Conservation (phyloP, 495 filamentous ascomycete species). For the Penicillium bialowiezense region DNA sequence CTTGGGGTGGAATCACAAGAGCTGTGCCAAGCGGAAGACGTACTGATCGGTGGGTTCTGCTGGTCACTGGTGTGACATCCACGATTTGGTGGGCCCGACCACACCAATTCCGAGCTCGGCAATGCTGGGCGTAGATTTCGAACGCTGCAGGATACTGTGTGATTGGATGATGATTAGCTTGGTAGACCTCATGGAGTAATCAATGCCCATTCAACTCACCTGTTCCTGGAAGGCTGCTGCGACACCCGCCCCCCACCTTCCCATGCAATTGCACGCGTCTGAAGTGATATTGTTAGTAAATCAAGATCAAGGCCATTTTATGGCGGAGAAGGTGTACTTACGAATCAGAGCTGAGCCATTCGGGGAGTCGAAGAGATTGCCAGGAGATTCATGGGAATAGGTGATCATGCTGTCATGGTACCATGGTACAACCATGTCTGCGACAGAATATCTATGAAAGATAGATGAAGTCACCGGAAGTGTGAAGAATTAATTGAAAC, state of each 20-base stretch:
- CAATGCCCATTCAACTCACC: slow-evolving; percentile 19
- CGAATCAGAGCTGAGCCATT: slow-evolving; percentile 43
- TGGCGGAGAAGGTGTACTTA: slow-evolving; percentile 16
- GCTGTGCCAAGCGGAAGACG: slow-evolving; percentile 32
- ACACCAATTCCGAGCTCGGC: slow-evolving; percentile 8
- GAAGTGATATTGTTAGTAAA: not conserved
- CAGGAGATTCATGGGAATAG: too few species aligned
- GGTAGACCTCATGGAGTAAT: not conserved
- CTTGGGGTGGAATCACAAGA: slow-evolving; percentile 44
- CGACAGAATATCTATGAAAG: too few species aligned
- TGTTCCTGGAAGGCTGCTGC: slow-evolving; percentile 32
- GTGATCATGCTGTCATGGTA: too few species aligned
- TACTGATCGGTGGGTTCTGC: not conserved
- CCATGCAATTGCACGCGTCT: slow-evolving; percentile 49
- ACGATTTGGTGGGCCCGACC: not conserved
- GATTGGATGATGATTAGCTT: not conserved
- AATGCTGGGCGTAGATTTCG: slow-evolving; percentile 33
- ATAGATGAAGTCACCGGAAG: too few species aligned
- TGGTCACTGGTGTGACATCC: not conserved
- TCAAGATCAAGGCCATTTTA: not conserved
- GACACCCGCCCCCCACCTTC: slow-evolving; percentile 45
- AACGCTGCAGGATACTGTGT: slow-evolving; percentile 43
- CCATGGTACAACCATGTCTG: too few species aligned
- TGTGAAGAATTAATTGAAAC: too few species aligned
- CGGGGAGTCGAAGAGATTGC: slow-evolving; percentile 31